phyloP scores from a whole-genome alignment of 2,329 filamentous ascomycete species.

The Sclerotinia subarctica region DNA sequence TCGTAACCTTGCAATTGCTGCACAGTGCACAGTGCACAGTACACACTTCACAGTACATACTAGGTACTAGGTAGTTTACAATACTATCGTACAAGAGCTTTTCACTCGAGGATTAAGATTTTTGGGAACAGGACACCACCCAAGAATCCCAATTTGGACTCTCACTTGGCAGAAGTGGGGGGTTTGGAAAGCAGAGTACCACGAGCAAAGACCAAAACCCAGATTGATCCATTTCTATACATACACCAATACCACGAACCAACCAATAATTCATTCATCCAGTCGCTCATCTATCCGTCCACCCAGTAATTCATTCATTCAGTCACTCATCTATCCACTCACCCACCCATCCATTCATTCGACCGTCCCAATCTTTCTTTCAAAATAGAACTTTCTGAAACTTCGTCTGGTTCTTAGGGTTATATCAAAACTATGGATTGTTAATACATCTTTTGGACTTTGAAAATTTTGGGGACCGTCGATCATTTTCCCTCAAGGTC shows the following conservation, averaged over 20 bases:
- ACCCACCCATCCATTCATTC: too few species aligned
- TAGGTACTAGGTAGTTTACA: not conserved
- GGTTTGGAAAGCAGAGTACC: not conserved
- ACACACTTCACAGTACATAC: not conserved
- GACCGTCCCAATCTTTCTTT: not conserved
- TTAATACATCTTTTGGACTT: not conserved
- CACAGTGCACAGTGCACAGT: not conserved
- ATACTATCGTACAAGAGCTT: not conserved
- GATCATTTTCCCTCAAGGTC: slow-evolving; percentile 11
- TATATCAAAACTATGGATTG: not conserved
- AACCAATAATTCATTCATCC: not conserved
- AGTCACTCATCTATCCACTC: too few species aligned
- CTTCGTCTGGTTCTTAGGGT: not conserved
- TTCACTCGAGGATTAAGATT: not conserved
- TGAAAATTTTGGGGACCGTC: not conserved
- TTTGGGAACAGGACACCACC: not conserved
- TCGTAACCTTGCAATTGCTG: slow-evolving; percentile 7
- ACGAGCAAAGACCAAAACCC: not conserved
- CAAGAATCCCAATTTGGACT: not conserved
- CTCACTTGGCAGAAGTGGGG: slow-evolving; percentile 10
- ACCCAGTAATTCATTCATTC: too few species aligned
- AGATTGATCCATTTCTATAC: not conserved
- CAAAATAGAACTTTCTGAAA: slow-evolving; percentile 7
- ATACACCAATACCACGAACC: not conserved
- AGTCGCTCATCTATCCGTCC: too few species aligned